A percentile compares a stretch with the other conserved stretches of the same genome.
These are phyloP conservation scores for Puccinia coronata DNA, from an alignment of 1,284 basidiomycete species.

Conservation along the genomic window DNA sequence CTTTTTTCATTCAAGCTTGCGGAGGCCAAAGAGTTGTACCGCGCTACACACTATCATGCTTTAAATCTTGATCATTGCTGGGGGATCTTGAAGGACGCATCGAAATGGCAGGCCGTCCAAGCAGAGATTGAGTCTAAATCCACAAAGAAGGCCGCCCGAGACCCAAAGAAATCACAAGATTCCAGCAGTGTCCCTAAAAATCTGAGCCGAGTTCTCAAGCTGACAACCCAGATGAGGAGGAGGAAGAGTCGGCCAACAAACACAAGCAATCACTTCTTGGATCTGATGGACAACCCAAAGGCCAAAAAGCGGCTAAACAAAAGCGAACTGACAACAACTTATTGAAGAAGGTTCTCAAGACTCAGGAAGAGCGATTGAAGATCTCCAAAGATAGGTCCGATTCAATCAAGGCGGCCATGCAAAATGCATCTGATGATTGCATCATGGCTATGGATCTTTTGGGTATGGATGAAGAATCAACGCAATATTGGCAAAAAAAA, in stretches of 20 bases:
- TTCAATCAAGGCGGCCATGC: neutral
- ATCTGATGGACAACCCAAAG: neutral
- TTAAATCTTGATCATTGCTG: constrained; percentile 14
- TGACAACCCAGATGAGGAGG: neutral
- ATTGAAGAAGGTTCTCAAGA: neutral
- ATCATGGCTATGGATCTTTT: constrained; percentile 3
- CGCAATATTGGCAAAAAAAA: neutral
- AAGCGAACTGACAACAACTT: neutral
- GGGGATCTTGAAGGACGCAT: neutral
- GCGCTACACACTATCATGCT: neutral
- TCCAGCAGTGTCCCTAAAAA: neutral
- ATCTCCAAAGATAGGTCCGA: neutral
- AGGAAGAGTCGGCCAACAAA: too few relatives aligned
- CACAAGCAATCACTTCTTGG: neutral
- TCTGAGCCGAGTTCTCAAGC: neutral
- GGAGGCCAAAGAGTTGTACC: neutral
- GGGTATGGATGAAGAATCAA: neutral
- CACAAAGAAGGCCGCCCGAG: neutral
- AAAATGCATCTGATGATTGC: neutral
- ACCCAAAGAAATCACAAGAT: neutral
- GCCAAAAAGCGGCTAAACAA: neutral
- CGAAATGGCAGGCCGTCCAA: neutral
- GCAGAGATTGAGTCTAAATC: neutral
- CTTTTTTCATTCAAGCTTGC: neutral
- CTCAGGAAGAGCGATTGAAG: too few relatives aligned